Conservation (phyloP, 1,139 yeast genomes). For the Hanseniaspora gamundiae region DNA sequence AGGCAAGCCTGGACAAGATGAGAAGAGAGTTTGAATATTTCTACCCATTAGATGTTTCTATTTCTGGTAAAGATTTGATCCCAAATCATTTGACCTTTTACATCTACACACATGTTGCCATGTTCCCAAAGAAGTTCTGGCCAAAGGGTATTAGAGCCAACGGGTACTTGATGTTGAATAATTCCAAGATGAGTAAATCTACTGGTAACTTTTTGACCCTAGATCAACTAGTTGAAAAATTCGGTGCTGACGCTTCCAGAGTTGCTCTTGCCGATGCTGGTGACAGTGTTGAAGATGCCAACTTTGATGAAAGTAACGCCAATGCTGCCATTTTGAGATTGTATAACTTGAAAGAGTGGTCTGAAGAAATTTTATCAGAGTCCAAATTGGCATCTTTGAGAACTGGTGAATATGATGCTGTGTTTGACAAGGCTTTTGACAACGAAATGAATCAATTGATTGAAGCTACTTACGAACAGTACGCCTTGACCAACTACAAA, state of each 20-base stretch:
- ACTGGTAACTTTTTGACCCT: conserved; percentile 96
- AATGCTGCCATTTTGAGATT: conserved; percentile 95
- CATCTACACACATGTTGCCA: conserved; percentile 83
- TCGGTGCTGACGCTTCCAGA: conserved; percentile 96
- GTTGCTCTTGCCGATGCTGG: conserved; percentile 98
- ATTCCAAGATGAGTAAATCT: conserved; percentile 95
- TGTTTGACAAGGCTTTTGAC: conserved; percentile 83
- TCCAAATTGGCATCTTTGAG: conserved; percentile 41
- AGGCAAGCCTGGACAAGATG: conserved; percentile 53
- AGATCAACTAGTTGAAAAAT: conserved; percentile 71
- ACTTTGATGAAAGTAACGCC: conserved; percentile 92
- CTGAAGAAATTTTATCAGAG: conserved; percentile 51
- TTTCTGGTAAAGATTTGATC: conserved; percentile 94
- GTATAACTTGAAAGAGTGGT: conserved; percentile 90
- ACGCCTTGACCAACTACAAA: conserved; percentile 67
- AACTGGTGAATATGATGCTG: conserved; percentile 51
- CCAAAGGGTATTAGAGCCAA: conserved; percentile 90
- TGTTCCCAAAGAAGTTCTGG: conserved; percentile 87
- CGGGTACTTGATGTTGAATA: conserved; percentile 90
- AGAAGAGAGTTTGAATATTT: conserved; percentile 93
- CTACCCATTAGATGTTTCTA: conserved; percentile 83
- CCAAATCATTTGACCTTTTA: conserved; percentile 96
- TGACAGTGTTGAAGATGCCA: conserved; percentile 94
- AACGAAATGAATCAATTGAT: conserved; percentile 84
- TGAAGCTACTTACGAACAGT: conserved; percentile 58